A percentile compares a stretch with the other conserved stretches of the same genome.
phyloP scores from a whole-genome alignment of 495 filamentous ascomycete genomes.

The Sordaria brevicollis region DNA sequence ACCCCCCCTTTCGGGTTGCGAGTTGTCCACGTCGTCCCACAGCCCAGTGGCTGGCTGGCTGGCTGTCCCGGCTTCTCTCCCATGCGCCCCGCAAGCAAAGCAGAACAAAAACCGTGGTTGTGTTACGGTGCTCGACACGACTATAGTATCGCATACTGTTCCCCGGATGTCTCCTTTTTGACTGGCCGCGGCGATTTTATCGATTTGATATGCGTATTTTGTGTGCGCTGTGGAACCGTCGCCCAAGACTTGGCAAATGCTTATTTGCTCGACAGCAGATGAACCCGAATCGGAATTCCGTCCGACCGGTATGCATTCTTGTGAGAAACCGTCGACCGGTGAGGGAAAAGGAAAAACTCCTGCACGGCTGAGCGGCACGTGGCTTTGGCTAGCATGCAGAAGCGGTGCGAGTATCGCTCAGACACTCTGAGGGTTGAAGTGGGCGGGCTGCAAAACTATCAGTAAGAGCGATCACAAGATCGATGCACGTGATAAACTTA shows the following conservation, averaged over 20 bases:
- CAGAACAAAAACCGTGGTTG: background rate
- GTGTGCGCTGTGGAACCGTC: background rate
- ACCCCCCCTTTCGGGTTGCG: background rate
- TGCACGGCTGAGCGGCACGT: background rate
- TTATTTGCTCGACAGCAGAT: background rate
- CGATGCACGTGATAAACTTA: constrained; percentile 36
- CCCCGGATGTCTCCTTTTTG: background rate
- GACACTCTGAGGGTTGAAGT: constrained; percentile 42
- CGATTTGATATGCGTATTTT: background rate
- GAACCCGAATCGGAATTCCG: background rate
- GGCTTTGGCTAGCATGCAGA: background rate
- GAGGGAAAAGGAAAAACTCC: background rate
- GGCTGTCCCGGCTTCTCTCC: background rate
- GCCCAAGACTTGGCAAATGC: background rate
- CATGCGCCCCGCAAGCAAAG: background rate
- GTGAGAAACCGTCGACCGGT: background rate
- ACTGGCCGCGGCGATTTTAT: background rate
- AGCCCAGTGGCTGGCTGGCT: background rate
- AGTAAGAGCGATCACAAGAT: constrained; percentile 7
- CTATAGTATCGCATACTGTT: background rate
- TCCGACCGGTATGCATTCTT: background rate
- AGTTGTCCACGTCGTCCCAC: background rate
- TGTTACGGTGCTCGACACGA: background rate
- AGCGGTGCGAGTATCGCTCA: constrained; percentile 14
- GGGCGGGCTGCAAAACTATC: constrained; percentile 25